These are phyloP conservation scores for Tubosaeta sp. DNA, from an alignment of 768 basidiomycete species.

Conservation along the genomic window DNA sequence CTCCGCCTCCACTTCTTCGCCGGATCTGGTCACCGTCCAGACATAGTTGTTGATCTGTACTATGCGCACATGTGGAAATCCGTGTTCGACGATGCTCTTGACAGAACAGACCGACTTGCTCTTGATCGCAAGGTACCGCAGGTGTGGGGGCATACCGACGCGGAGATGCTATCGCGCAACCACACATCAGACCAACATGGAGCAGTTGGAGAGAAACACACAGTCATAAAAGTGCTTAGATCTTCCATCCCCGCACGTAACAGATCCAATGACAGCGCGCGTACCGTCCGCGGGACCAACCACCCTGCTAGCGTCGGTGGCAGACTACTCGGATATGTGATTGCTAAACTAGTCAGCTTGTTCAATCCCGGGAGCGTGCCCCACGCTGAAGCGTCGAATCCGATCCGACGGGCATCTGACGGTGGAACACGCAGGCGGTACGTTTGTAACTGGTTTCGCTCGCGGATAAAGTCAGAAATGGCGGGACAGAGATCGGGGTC, in stretches of 20 bases:
- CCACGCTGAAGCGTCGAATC: constrained; percentile 69
- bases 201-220: constrained; percentile 12
- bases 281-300: constrained; percentile 56
- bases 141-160: constrained; percentile 46
- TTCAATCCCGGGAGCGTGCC: constrained; percentile 60
- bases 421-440: constrained; percentile 46
- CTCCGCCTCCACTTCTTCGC: constrained; percentile 40
- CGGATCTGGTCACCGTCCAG: constrained; percentile 43
- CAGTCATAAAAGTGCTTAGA: constrained; percentile 39
- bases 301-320: constrained; percentile 63
- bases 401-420: constrained; percentile 47
- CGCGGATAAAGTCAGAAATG: constrained; percentile 61
- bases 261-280: constrained; percentile 44
- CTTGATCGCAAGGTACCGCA: constrained; percentile 55
- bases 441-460: constrained; percentile 46
- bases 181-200: background rate
- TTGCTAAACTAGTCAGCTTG: constrained; percentile 47
- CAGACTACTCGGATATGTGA: constrained; percentile 62
- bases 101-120: constrained; percentile 42
- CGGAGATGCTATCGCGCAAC: constrained; percentile 49
- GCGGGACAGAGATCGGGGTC: constrained; percentile 69
- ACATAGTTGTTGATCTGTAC: constrained; percentile 50
- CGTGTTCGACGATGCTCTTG: constrained; percentile 47
- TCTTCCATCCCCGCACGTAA: constrained; percentile 35
- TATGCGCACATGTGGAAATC: constrained; percentile 61